Percentiles rank a stretch among this genome's conserved stretches.
These are phyloP conservation scores for Auriscalpium orientale DNA, from an alignment of 768 basidiomycete genomes.

Conservation along the genomic window DNA sequence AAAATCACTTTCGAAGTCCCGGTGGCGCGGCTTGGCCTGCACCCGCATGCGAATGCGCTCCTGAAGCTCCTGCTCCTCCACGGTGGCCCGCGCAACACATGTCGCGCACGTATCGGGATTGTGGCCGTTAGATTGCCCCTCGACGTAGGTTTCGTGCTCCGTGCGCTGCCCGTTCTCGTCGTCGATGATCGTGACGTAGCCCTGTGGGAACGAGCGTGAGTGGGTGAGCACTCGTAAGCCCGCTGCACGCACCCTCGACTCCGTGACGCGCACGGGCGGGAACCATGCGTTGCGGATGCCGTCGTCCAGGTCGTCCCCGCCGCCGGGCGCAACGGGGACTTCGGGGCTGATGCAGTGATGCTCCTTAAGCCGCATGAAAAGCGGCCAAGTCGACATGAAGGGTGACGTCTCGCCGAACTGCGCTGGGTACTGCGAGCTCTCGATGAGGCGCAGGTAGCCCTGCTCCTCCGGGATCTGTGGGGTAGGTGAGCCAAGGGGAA, in stretches of 20 bases:
- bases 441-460: conserved; percentile 23
- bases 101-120: conserved; percentile 30
- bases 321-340: conserved; percentile 22
- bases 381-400: conserved; percentile 36
- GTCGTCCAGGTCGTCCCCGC: conserved; percentile 23
- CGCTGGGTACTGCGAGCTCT: conserved; percentile 17
- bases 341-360: conserved; percentile 40
- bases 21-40: background rate
- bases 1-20: conserved; percentile 19
- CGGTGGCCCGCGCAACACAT: conserved; percentile 10
- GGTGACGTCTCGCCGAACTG: conserved; percentile 23
- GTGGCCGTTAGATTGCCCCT: conserved; percentile 34
- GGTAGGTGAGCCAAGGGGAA: conserved; percentile 2
- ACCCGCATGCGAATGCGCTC: background rate
- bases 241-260: conserved; percentile 19
- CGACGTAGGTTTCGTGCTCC: conserved; percentile 33
- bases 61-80: conserved; percentile 6
- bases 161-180: background rate
- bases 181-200: conserved; percentile 1
- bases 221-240: background rate
- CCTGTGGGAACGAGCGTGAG: background rate
- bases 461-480: conserved; percentile 27
- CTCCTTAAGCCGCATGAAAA: conserved; percentile 55
- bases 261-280: conserved; percentile 15
- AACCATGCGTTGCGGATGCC: conserved; percentile 38